These are phyloP conservation scores for Escallonia herrerae DNA, from an alignment of 129 eudicot genomes.

Conservation along the genomic window DNA sequence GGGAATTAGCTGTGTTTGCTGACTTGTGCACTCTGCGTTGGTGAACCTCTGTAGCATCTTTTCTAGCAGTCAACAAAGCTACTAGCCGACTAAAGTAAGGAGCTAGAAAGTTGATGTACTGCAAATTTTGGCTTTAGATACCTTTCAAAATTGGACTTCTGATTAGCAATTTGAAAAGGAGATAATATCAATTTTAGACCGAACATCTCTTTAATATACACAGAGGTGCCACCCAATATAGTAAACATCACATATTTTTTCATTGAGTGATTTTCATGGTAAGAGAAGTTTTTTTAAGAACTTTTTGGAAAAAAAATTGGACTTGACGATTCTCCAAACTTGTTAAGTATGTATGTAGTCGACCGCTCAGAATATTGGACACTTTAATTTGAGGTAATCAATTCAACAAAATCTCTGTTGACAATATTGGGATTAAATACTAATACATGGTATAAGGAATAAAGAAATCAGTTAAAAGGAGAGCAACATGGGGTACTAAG, in stretches of 20 bases:
- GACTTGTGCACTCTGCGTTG: conserved; percentile 10
- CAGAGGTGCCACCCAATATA: too few species aligned
- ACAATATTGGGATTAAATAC: neutral
- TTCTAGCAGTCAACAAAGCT: neutral
- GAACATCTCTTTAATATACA: too few species aligned
- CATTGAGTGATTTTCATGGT: too few species aligned
- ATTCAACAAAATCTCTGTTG: neutral
- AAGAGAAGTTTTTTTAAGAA: too few species aligned
- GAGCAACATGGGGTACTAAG: neutral
- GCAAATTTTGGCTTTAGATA: too few species aligned
- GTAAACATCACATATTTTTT: too few species aligned
- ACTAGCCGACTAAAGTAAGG: too few species aligned
- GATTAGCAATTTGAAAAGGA: too few species aligned
- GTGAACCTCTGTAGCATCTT: neutral
- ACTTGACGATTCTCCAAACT: neutral
- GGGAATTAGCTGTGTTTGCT: conserved; percentile 12
- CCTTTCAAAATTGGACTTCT: too few species aligned
- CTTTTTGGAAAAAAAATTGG: neutral
- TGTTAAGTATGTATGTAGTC: neutral
- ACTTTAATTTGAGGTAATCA: neutral
- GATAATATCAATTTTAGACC: too few species aligned
- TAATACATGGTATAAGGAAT: neutral
- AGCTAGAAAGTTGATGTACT: too few species aligned
- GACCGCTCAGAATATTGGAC: conserved; percentile 12
- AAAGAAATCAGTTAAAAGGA: neutral